phyloP scores from a whole-genome alignment of 441 rosid genomes.

The Erodium texanum region DNA sequence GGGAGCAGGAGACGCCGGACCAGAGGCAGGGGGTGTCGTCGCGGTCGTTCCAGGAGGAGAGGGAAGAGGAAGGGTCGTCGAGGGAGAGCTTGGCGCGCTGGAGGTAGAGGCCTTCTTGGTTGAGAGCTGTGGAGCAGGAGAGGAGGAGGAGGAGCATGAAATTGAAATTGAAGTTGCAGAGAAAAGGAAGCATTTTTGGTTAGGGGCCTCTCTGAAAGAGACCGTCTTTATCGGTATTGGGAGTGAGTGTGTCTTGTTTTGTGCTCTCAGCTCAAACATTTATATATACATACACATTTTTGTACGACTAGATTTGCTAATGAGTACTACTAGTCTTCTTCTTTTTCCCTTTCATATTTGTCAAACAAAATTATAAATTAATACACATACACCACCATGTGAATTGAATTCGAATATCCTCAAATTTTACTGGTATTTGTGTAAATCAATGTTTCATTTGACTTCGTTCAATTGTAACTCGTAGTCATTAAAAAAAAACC shows the following conservation, averaged over 20 bases:
- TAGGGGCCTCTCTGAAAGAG: too few relatives aligned
- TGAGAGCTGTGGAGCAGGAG: conserved; percentile 27
- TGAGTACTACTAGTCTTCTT: too few relatives aligned
- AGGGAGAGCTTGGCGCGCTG: conserved; percentile 42
- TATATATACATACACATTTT: neutral
- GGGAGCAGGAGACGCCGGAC: conserved; percentile 50
- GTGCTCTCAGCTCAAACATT: neutral
- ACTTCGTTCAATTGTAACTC: too few relatives aligned
- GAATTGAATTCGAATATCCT: too few relatives aligned
- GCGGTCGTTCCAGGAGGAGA: conserved; percentile 57
- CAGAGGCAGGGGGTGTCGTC: conserved; percentile 62
- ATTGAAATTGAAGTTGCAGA: neutral
- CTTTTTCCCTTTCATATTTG: too few relatives aligned
- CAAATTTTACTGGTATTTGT: too few relatives aligned
- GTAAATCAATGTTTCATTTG: too few relatives aligned
- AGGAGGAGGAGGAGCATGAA: conserved; percentile 15
- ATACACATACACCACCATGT: too few relatives aligned
- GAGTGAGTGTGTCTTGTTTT: neutral
- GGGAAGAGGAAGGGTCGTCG: conserved; percentile 52
- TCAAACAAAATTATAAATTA: too few relatives aligned
- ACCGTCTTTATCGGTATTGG: neutral
- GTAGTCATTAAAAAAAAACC: too few relatives aligned
- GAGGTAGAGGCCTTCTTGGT: conserved; percentile 73
- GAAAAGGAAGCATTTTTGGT: neutral
- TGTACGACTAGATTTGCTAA: neutral